Conservation (phyloP, 2,329 filamentous ascomycete species). For the Mycogone perniciosa region DNA sequence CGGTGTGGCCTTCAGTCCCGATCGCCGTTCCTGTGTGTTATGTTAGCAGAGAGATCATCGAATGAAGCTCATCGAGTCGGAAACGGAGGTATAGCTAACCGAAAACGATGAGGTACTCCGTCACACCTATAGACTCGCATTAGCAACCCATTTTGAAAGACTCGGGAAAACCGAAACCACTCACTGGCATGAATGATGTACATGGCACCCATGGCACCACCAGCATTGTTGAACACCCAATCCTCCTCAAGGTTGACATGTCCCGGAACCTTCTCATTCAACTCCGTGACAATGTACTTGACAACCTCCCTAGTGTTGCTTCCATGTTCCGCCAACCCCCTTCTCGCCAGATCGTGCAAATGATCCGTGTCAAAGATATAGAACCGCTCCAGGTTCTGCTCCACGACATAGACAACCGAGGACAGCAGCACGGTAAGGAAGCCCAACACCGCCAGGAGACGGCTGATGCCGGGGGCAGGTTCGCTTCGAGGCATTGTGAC, state of each 20-base stretch:
- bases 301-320: constrained; percentile 69
- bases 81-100: constrained; percentile 31
- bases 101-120: constrained; percentile 87
- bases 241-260: constrained; percentile 68
- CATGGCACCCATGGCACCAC: constrained; percentile 88
- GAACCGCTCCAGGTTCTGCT: constrained; percentile 55
- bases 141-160: constrained; percentile 4
- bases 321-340: constrained; percentile 61
- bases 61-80: not conserved
- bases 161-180: constrained; percentile 24
- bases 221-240: constrained; percentile 90
- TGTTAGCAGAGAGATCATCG: not conserved
- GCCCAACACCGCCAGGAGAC: constrained; percentile 44
- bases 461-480: constrained; percentile 22
- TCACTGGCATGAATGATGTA: constrained; percentile 80
- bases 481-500: constrained; percentile 14
- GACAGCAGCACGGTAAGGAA: constrained; percentile 49
- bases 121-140: constrained; percentile 49
- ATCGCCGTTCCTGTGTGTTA: constrained; percentile 52
- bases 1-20: constrained; percentile 82
- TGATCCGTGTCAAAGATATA: constrained; percentile 69
- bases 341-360: constrained; percentile 61
- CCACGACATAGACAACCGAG: constrained; percentile 48
- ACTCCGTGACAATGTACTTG: constrained; percentile 61
- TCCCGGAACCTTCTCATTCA: constrained; percentile 43